Conservation (phyloP, 2,329 filamentous ascomycete species). For the Pleoardoris graminearum region DNA sequence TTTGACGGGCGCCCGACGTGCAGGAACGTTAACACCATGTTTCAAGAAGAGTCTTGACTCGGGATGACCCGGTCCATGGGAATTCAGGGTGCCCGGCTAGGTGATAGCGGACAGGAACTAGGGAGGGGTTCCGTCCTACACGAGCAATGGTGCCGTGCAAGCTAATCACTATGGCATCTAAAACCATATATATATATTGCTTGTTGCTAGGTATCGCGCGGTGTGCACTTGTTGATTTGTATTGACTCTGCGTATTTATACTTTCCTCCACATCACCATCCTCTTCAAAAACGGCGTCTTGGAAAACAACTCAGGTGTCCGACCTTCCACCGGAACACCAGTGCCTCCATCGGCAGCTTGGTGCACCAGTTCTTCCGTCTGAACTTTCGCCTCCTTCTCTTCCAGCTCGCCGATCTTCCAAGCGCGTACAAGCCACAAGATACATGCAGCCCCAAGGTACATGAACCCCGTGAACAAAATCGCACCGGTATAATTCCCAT, state of each 20-base stretch:
- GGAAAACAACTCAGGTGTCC: slow-evolving; percentile 13
- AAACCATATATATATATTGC: no score
- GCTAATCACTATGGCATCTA: no score
- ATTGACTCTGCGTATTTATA: slow-evolving; percentile 20
- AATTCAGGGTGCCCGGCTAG: slow-evolving; percentile 16
- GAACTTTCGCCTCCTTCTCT: slow-evolving; percentile 39
- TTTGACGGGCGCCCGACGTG: not conserved
- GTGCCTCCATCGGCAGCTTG: slow-evolving; percentile 25
- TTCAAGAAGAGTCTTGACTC: not conserved
- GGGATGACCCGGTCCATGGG: not conserved
- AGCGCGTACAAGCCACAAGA: slow-evolving; percentile 58
- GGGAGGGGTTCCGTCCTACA: not conserved
- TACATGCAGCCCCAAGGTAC: slow-evolving; percentile 61
- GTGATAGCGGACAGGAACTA: slow-evolving; percentile 21
- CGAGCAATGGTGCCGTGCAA: no score
- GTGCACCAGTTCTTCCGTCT: slow-evolving; percentile 17
- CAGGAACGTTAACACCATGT: not conserved
- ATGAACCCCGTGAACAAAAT: slow-evolving; percentile 65
- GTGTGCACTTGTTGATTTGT: no score
- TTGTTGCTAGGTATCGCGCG: no score
- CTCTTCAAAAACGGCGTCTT: slow-evolving; percentile 35
- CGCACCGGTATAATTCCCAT: slow-evolving; percentile 59
- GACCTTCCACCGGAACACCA: slow-evolving; percentile 6
- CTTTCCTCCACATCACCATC: slow-evolving; percentile 35
- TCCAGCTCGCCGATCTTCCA: slow-evolving; percentile 65